A percentile compares a stretch with the other conserved stretches of the same genome.
phyloP scores from a whole-genome alignment of 331 rosid genomes.

The Rosa hybrid region DNA sequence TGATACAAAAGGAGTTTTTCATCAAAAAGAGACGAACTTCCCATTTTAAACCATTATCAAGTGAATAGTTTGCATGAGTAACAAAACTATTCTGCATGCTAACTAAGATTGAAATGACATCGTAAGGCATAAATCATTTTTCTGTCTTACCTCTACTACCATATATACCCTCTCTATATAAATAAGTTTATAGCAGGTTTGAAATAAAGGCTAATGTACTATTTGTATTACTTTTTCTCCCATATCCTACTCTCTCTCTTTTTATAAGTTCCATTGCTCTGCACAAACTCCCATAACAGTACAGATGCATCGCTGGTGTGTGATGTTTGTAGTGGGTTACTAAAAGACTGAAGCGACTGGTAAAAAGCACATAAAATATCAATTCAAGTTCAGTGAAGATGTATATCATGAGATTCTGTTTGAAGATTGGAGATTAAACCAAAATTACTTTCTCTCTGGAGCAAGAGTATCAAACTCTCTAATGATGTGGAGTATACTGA shows the following conservation, averaged over 20 bases:
- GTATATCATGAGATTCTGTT: neutral
- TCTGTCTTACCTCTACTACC: neutral
- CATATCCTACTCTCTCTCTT: neutral
- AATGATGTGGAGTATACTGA: neutral
- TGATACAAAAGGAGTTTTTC: neutral
- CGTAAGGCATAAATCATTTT: neutral
- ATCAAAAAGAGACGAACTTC: neutral
- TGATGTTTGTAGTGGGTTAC: neutral
- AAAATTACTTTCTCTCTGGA: neutral
- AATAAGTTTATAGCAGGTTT: neutral
- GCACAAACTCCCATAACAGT: neutral
- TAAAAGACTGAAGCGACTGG: neutral
- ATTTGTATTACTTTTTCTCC: neutral
- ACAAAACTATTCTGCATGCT: neutral
- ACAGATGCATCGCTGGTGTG: neutral
- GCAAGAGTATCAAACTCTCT: neutral
- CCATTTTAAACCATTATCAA: neutral
- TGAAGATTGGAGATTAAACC: neutral
- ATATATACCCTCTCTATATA: neutral
- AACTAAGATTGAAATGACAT: neutral
- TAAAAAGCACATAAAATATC: neutral
- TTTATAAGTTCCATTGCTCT: neutral
- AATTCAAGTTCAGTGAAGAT: neutral
- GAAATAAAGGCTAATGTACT: neutral
- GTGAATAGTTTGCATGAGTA: constrained; percentile 10